Base-by-base conservation (phyloP, 257 asterid species). In the Pogostemon cablin region DNA sequence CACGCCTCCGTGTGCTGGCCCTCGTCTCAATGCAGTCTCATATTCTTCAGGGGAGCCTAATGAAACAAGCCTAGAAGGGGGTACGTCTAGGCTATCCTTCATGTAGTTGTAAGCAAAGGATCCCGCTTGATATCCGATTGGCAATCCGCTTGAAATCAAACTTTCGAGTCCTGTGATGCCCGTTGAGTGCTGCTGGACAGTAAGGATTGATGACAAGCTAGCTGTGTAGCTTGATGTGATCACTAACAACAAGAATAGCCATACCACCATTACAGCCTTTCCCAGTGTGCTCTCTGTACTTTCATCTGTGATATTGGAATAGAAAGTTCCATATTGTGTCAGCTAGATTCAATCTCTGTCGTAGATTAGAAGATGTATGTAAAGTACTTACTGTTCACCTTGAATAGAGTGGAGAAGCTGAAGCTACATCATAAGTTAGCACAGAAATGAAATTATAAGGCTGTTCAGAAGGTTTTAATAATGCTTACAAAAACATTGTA, bases 211-310 rank as follows among this genome's bases (percentile, higher is more conserved):
- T 54, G 96, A 82, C 80, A 88, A 80, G 81, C 87, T 86, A 17
- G 96, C 92, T 0, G 96, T 88, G 73, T 88, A 88, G 70, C 90
- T 88, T 9, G 96, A 85, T 40, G 80, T 88, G 53, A 86, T 67
- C 73, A 88, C 85, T 78, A 88, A 58, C 57, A 88, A 75, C 61
- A 86, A 79, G 68, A 88, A 88, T 5, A 86, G 90, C 96, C 96
- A 88, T 17, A 83, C 75, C 77, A 88, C 75, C 80, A 88, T 69
- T 72, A 88, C 90, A 52, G 80, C 10, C 54, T 85, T 86, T 15
- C 89, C 96, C 62, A 83, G 85, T 0, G 85, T 63, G 74, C 92
- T 85, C 54, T 81, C 73, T 5, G 86, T 81, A 32, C 47, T 88
- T 76, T 88, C 96, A 43, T 82, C 92, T 86, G 83, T 72, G 34